Conservation (phyloP, 1,284 basidiomycete genomes). For the Pisolithus thermaeus region DNA sequence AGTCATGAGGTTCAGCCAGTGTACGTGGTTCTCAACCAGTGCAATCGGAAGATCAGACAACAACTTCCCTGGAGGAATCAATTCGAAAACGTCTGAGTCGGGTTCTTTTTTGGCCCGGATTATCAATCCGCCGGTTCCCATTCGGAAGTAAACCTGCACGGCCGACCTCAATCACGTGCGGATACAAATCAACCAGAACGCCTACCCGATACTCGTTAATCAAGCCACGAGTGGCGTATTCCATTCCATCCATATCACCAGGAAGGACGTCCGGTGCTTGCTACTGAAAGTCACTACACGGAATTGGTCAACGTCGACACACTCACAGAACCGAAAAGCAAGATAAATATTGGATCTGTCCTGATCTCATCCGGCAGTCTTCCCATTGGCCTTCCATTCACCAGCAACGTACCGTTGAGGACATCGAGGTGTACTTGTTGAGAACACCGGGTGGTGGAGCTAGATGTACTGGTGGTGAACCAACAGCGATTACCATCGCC, state of each 20-base stretch:
- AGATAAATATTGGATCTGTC: conserved; percentile 17
- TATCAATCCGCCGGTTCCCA: conserved; percentile 21
- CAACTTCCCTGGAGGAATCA: conserved; percentile 34
- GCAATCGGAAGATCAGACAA: conserved; percentile 31
- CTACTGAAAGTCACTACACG: conserved; percentile 7
- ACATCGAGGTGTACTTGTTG: conserved; percentile 23
- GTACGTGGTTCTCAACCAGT: conserved; percentile 29
- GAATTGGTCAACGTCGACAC: conserved; percentile 21
- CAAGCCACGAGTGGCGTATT: conserved; percentile 27
- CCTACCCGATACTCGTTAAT: conserved; percentile 18
- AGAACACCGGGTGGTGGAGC: background rate
- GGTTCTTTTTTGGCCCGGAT: conserved; percentile 23
- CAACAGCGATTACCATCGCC: conserved; percentile 19
- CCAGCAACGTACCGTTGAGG: conserved; percentile 23
- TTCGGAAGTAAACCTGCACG: conserved; percentile 28
- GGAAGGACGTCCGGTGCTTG: conserved; percentile 22
- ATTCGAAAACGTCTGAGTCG: conserved; percentile 19
- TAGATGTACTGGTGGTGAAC: conserved; percentile 20
- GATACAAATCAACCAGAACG: too few species aligned
- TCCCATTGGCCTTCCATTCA: conserved; percentile 25
- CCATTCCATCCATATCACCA: conserved; percentile 27
- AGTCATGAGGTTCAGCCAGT: conserved; percentile 34
- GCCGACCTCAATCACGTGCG: too few species aligned
- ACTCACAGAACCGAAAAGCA: conserved; percentile 23
- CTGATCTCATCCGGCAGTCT: conserved; percentile 23